A percentile compares a stretch with the other conserved stretches of the same genome.
Evolutionary conservation across 176 grass and related monocot genomes (phyloP).

Genomic region (Bromus sterilis): DNA sequence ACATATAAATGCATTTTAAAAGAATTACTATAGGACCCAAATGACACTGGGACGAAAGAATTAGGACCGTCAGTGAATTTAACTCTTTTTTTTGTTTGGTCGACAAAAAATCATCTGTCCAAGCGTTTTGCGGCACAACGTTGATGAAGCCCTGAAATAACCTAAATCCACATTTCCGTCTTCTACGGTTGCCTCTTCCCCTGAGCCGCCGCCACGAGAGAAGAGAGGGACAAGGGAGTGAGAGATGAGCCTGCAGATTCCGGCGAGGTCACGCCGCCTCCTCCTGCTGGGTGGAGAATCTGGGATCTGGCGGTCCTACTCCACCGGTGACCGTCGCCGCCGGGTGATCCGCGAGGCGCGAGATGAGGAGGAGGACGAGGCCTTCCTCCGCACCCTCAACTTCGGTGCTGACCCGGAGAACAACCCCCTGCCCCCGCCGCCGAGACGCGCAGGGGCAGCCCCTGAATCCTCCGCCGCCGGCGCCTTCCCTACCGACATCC

Average conservation of each 20-base stretch:
- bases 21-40: no score
- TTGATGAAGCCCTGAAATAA: no score
- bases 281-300: not conserved
- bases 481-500: conserved; percentile 23
- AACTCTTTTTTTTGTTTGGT: no score
- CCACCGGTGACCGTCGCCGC: conserved; percentile 30
- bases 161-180: conserved; percentile 3
- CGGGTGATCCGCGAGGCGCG: conserved; percentile 36
- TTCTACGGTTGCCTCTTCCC: not conserved
- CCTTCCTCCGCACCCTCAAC: conserved; percentile 61
- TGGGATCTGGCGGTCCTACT: not conserved
- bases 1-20: no score
- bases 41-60: no score
- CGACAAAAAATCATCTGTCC: no score
- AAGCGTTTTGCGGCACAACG: no score
- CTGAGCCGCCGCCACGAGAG: conserved; percentile 3
- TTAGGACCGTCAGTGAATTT: no score
- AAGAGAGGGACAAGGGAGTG: not conserved
- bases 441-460: not conserved
- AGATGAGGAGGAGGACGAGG: conserved; percentile 53
- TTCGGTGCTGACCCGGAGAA: conserved; percentile 39
- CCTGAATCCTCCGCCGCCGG: conserved; percentile 2
- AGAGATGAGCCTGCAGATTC: conserved; percentile 43
- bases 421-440: conserved; percentile 20
- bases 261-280: conserved; percentile 6